Evolutionary conservation across 2,329 filamentous ascomycete genomes (phyloP).

Genomic region (Cytospora leucostoma): DNA sequence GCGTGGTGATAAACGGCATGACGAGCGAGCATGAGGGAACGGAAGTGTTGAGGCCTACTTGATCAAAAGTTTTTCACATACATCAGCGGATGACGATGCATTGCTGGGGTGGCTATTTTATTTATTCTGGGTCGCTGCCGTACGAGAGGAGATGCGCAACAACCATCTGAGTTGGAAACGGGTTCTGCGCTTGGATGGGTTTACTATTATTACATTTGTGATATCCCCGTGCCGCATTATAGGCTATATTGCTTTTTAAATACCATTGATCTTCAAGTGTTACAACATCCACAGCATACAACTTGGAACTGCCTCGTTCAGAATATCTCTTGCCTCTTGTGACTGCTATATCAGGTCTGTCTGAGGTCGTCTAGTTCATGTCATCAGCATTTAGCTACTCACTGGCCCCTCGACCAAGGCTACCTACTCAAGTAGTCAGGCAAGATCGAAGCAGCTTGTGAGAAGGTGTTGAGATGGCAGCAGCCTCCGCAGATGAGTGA

Average conservation of each 20-base stretch:
- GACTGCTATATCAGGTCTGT: too few relatives aligned
- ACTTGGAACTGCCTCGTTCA: neutral
- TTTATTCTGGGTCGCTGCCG: neutral
- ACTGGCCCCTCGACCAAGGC: too few relatives aligned
- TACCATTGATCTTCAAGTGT: neutral
- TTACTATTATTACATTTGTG: neutral
- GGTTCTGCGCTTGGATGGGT: neutral
- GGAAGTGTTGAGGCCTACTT: neutral
- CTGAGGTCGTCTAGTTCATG: neutral
- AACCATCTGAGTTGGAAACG: neutral
- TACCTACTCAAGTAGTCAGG: too few relatives aligned
- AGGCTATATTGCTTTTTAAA: slow-evolving; percentile 1
- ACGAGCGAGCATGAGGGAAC: neutral
- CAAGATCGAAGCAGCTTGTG: too few relatives aligned
- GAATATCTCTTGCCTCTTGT: neutral
- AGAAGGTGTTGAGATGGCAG: too few relatives aligned
- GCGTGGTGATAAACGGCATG: neutral
- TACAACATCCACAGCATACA: too few relatives aligned
- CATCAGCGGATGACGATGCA: neutral
- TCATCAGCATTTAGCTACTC: too few relatives aligned
- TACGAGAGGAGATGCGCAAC: neutral
- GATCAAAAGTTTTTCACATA: neutral
- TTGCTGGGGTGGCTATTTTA: neutral
- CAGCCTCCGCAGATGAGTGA: too few relatives aligned
- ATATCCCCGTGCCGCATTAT: neutral